phyloP scores from a whole-genome alignment of 2,329 filamentous ascomycete genomes.

The Fusarium dlaminii region DNA sequence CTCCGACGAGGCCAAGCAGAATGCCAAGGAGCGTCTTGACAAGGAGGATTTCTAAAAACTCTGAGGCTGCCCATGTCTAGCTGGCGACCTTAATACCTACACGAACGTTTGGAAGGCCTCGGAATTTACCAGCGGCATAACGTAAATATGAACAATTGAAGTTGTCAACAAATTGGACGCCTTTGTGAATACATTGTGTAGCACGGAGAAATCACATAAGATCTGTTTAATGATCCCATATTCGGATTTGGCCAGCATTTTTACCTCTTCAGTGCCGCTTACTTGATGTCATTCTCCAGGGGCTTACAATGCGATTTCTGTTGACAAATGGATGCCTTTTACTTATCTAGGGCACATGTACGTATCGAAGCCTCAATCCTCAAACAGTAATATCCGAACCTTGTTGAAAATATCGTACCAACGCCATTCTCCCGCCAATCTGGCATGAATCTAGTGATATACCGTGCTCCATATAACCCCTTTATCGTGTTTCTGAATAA shows the following conservation, averaged over 20 bases:
- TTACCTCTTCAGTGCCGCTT: not conserved
- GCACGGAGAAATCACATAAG: too few species aligned
- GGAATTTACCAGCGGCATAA: not conserved
- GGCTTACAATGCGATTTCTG: not conserved
- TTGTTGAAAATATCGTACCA: conserved; percentile 31
- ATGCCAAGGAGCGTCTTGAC: conserved; percentile 61
- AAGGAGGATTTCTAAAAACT: conserved; percentile 22
- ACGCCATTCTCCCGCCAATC: conserved; percentile 35
- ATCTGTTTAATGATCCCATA: not conserved
- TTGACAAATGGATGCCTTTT: not conserved
- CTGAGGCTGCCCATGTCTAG: not conserved
- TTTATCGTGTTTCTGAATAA: conserved; percentile 68
- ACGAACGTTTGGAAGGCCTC: not conserved
- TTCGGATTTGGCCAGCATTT: too few species aligned
- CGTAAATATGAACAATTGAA: not conserved
- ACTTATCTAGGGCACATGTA: not conserved
- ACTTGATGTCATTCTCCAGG: not conserved
- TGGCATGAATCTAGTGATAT: conserved; percentile 19
- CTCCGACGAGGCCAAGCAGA: conserved; percentile 65
- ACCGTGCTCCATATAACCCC: conserved; percentile 3
- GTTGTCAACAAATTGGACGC: not conserved
- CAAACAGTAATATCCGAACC: conserved; percentile 10
- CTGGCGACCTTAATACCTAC: not conserved
- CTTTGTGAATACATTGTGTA: not conserved
- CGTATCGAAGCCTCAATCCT: conserved; percentile 5